A percentile compares a stretch with the other conserved stretches of the same genome.
Evolutionary conservation across 192 early-diverging fungal genomes (phyloP).

Genomic region (Gaertneriomyces sp.): DNA sequence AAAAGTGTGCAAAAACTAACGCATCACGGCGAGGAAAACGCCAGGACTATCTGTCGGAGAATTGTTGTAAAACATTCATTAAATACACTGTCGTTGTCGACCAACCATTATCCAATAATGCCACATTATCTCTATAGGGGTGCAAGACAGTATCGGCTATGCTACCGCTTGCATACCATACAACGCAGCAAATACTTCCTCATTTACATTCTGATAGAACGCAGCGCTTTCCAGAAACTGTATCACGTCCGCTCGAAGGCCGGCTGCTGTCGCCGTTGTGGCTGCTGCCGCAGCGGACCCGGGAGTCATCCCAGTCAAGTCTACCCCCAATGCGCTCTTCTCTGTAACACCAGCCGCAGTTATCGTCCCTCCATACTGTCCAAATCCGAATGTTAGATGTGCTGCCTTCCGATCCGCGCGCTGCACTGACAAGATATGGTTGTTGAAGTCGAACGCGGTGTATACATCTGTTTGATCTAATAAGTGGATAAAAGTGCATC

Average conservation of each 20-base stretch:
- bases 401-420: conserved; percentile 25
- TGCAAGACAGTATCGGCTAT: neutral
- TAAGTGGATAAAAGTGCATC: conserved; percentile 37
- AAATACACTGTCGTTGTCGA: no score
- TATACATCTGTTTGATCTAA: conserved; percentile 33
- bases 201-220: conserved; percentile 28
- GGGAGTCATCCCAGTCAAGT: neutral
- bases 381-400: conserved; percentile 22
- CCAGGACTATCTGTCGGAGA: no score
- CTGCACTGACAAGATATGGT: conserved; percentile 29
- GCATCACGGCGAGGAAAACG: no score
- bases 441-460: conserved; percentile 40
- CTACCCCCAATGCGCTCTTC: neutral
- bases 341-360: neutral
- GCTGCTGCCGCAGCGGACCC: neutral
- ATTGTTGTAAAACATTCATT: no score
- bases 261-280: conserved; percentile 6
- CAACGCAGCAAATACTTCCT: conserved; percentile 21
- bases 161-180: conserved; percentile 18
- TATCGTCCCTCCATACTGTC: conserved; percentile 13
- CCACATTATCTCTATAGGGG: no score
- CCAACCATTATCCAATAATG: no score
- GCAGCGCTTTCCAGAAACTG: conserved; percentile 30
- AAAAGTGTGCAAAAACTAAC: no score
- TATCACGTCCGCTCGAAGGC: conserved; percentile 17